Base-by-base conservation (phyloP, 2,329 filamentous ascomycete species). In the Lasiodiplodia sp. region DNA sequence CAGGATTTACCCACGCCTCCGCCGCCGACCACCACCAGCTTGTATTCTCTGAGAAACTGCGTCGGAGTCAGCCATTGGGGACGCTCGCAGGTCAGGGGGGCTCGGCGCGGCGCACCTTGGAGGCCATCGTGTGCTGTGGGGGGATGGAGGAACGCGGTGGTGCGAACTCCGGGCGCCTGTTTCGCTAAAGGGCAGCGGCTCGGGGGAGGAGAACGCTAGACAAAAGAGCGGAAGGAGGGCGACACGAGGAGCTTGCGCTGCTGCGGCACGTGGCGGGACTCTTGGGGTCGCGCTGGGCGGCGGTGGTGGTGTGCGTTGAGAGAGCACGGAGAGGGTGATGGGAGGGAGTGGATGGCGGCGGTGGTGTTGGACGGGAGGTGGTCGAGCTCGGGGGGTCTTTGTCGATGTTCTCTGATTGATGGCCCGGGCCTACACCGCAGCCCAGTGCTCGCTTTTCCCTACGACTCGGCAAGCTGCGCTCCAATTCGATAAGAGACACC, bases 1-100 rank as follows among this genome's bases (percentile, higher is more conserved):
- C 96, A 98, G 71, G 95, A 98, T 87, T 99, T 99, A 85, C 96
- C 96, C 73, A 99, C 96, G 82, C 96, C 96, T 87, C 96, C 96
- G 77, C 96, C 96, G 76, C 96, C 96, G 73, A 99, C 94, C 71
- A 98, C 96, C 71, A 99, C 96, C 69, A 85, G 80, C 79, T 85
- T 85, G 79, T 85, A 85, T 75, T 85, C 83, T 79, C 83, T 79
- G 70, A 85, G 82, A 73, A 85, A 85, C 83, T 85, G 76, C 68
- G 55, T 28, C 11, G n/a, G 51, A 64, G 74, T 78, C 72, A 76
- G 77, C 72, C 70, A 67, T 63, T n/a, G 64, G 52, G 58, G 18
- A 11, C 21, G 44, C 65, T 37, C 60, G 34, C 63, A 56, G 14
- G 57, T 23, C 31, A 53, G 28, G 14, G 47, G 44, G 57, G 53